Evolutionary conservation across 345 rosid genomes (phyloP).

Genomic region (Citrus medica): DNA sequence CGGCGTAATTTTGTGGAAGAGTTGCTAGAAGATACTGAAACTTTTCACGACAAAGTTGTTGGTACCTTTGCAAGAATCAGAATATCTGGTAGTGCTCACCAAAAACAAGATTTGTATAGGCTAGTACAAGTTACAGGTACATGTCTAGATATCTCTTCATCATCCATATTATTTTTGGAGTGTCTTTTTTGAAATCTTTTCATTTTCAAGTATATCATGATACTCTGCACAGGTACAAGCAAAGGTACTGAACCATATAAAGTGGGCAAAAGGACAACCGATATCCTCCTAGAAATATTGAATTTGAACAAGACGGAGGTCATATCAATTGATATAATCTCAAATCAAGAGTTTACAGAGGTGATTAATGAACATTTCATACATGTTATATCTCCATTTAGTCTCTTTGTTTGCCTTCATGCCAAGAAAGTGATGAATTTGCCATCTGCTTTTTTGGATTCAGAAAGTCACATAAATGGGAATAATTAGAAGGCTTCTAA

Average conservation of each 20-base stretch:
- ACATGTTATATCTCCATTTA: neutral
- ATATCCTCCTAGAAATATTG: conserved; percentile 73
- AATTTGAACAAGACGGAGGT: conserved; percentile 90
- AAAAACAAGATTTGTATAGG: conserved; percentile 97
- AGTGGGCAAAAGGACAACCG: conserved; percentile 84
- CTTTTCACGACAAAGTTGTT: conserved; percentile 81
- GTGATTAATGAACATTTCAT: conserved; percentile 32
- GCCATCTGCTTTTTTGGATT: neutral
- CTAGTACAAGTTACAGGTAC: conserved; percentile 94
- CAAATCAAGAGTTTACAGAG: conserved; percentile 99
- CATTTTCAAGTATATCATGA: conserved; percentile 14
- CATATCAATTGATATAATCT: conserved; percentile 82
- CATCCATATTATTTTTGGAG: conserved; percentile 2
- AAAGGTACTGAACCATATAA: conserved; percentile 76
- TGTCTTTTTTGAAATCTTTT: neutral
- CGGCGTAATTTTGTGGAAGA: conserved; percentile 88
- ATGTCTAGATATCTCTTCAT: conserved; percentile 19
- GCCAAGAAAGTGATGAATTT: neutral
- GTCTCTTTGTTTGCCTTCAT: neutral
- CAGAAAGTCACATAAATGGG: neutral
- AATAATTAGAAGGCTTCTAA: conserved; percentile 6
- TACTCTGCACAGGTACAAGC: conserved; percentile 66
- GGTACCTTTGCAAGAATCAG: conserved; percentile 91
- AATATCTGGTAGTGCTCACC: conserved; percentile 84
- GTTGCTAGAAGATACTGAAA: conserved; percentile 66